phyloP scores from a whole-genome alignment of 352 stramenopile species.

The Phytophthora citricola region DNA sequence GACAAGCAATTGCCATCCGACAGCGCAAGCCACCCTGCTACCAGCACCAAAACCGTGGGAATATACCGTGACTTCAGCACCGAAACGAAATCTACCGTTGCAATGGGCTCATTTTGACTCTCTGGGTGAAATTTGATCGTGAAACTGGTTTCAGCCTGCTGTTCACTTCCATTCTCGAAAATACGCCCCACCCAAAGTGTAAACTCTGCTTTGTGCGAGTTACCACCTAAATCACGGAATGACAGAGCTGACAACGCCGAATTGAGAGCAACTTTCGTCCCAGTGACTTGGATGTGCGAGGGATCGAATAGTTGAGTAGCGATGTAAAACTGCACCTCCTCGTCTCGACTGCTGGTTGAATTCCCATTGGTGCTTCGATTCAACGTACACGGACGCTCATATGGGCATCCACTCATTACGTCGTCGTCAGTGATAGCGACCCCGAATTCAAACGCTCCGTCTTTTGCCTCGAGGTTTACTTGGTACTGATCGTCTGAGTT shows the following conservation, averaged over 20 bases:
- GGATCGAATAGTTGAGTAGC: slow-evolving; percentile 46
- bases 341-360: slow-evolving; percentile 19
- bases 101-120: slow-evolving; percentile 5
- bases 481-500: slow-evolving; percentile 43
- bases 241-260: slow-evolving; percentile 42
- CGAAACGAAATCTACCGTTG: slow-evolving; percentile 23
- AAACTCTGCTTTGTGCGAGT: slow-evolving; percentile 45
- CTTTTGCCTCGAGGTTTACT: slow-evolving; percentile 48
- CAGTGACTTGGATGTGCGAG: slow-evolving; percentile 52
- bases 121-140: slow-evolving; percentile 34
- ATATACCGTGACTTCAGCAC: slow-evolving; percentile 41
- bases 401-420: slow-evolving; percentile 54
- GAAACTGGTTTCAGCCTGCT: slow-evolving; percentile 32
- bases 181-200: slow-evolving; percentile 50
- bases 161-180: slow-evolving; percentile 8
- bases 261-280: slow-evolving; percentile 46
- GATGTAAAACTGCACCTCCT: slow-evolving; percentile 37
- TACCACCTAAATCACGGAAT: slow-evolving; percentile 42
- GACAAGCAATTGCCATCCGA: slow-evolving; percentile 60
- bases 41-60: slow-evolving; percentile 39
- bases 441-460: slow-evolving; percentile 53
- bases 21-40: slow-evolving; percentile 47
- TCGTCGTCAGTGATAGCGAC: slow-evolving; percentile 58
- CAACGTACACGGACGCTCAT: slow-evolving; percentile 58
- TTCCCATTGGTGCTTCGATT: slow-evolving; percentile 38